A percentile compares a stretch with the other conserved stretches of the same genome.
These are phyloP conservation scores for Gentiana straminea DNA, from an alignment of 257 asterid species.

Conservation along the genomic window DNA sequence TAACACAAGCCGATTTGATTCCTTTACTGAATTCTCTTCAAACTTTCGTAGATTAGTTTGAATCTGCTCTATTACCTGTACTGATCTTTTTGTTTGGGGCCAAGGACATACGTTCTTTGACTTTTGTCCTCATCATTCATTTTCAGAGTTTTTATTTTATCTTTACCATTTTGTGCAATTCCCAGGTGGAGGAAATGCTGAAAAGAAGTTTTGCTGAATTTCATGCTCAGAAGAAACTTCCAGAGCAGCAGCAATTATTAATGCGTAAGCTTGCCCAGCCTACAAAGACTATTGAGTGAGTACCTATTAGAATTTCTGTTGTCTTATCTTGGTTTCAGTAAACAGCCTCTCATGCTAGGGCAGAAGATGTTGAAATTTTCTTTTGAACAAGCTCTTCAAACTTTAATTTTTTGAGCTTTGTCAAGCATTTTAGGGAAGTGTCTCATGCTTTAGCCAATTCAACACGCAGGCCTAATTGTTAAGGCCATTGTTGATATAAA, in stretches of 20 bases:
- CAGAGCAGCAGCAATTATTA: constrained; percentile 75
- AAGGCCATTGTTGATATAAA: too few species aligned
- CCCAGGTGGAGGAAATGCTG: constrained; percentile 98
- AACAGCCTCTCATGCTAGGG: constrained; percentile 8
- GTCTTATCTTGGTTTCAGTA: constrained; percentile 1
- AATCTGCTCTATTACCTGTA: not conserved
- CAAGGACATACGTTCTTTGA: not conserved
- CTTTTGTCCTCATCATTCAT: not conserved
- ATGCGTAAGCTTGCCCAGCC: constrained; percentile 81
- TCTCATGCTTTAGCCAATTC: too few species aligned
- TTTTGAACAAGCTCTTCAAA: not conserved
- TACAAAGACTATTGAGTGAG: constrained; percentile 73
- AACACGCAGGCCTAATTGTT: too few species aligned
- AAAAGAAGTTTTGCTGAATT: constrained; percentile 99
- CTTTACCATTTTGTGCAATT: not conserved
- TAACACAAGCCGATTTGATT: too few species aligned
- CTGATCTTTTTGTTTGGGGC: constrained; percentile 1
- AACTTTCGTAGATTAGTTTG: not conserved
- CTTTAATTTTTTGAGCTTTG: not conserved
- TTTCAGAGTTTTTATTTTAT: not conserved
- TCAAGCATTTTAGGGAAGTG: not conserved
- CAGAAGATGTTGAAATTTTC: not conserved
- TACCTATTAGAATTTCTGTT: not conserved
- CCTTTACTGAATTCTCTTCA: too few species aligned
- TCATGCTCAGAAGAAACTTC: constrained; percentile 96